Evolutionary conservation across 371 early-diverging fungal species (phyloP).

Genomic region (Mortierella sp.): DNA sequence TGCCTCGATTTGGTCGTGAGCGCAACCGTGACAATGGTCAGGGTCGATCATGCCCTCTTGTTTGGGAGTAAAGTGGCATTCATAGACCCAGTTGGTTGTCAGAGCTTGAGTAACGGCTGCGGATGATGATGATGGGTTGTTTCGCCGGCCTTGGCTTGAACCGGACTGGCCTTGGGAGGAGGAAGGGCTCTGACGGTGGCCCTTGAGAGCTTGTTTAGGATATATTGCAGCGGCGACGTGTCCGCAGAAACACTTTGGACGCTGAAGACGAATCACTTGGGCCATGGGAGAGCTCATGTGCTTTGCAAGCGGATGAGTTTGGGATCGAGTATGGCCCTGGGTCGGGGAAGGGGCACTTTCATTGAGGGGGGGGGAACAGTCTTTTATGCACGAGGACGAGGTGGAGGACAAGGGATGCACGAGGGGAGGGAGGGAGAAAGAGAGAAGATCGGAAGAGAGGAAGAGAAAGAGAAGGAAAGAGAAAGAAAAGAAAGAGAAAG

Average conservation of each 20-base stretch:
- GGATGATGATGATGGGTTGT: not conserved
- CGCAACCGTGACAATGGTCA: slow-evolving; percentile 17
- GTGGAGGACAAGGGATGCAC: not conserved
- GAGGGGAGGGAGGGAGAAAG: not conserved
- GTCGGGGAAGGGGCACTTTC: not conserved
- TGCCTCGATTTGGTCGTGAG: not conserved
- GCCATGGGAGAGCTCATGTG: not conserved
- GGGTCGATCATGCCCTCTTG: slow-evolving; percentile 17
- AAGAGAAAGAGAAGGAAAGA: not conserved
- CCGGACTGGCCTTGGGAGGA: not conserved
- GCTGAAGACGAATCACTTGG: not conserved
- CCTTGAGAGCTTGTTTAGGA: not conserved
- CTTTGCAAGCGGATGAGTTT: not conserved
- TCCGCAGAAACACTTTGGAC: slow-evolving; percentile 31
- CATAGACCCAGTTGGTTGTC: slow-evolving; percentile 24
- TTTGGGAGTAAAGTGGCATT: slow-evolving; percentile 18
- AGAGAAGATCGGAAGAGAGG: not conserved
- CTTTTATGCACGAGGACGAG: no score
- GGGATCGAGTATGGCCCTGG: not conserved
- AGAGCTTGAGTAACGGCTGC: not conserved
- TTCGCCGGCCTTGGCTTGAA: not conserved
- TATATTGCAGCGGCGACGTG: slow-evolving; percentile 14
- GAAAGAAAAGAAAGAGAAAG: not conserved
- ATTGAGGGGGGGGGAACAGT: not conserved
- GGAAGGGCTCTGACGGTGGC: not conserved